Evolutionary conservation across 2,329 filamentous ascomycete species (phyloP).

Genomic region (Alternaria postmessia): DNA sequence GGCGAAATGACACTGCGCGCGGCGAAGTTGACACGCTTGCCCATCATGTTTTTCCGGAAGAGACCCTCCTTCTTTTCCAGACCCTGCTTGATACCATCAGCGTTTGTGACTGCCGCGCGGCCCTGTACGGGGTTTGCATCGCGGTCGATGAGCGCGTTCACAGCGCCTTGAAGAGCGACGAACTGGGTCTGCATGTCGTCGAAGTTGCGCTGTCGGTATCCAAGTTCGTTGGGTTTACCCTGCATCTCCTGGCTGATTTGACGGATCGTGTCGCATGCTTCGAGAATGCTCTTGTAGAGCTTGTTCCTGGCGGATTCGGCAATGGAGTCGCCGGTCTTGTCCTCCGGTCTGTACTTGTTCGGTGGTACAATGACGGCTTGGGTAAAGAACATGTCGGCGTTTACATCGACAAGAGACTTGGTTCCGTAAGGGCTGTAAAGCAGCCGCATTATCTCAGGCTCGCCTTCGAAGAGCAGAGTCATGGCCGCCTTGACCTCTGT

Average conservation of each 20-base stretch:
- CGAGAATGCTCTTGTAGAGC: constrained; percentile 85
- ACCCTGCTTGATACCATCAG: constrained; percentile 96
- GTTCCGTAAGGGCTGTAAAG: constrained; percentile 81
- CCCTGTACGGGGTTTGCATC: constrained; percentile 85
- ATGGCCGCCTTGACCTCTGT: constrained; percentile 84
- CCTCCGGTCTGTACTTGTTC: constrained; percentile 89
- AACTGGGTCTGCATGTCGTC: constrained; percentile 82
- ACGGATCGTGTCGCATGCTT: constrained; percentile 75
- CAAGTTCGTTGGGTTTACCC: constrained; percentile 51
- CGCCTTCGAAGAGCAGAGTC: constrained; percentile 81
- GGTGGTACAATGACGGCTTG: constrained; percentile 87
- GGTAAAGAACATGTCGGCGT: constrained; percentile 93
- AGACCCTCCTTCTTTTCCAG: constrained; percentile 98
- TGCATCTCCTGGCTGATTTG: constrained; percentile 76
- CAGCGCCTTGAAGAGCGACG: constrained; percentile 82
- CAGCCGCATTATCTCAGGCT: constrained; percentile 83
- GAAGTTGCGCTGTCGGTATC: constrained; percentile 67
- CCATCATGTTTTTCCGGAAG: constrained; percentile 99
- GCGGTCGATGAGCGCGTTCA: constrained; percentile 92
- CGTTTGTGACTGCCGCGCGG: constrained; percentile 76
- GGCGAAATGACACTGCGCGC: constrained; percentile 97
- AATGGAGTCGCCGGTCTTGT: constrained; percentile 81
- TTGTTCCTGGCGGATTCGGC: constrained; percentile 89
- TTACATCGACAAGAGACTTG: constrained; percentile 64
- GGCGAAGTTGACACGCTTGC: constrained; percentile 98